phyloP scores from a whole-genome alignment of 2,329 filamentous ascomycete species.

The Neodidymelliopsis sp. region DNA sequence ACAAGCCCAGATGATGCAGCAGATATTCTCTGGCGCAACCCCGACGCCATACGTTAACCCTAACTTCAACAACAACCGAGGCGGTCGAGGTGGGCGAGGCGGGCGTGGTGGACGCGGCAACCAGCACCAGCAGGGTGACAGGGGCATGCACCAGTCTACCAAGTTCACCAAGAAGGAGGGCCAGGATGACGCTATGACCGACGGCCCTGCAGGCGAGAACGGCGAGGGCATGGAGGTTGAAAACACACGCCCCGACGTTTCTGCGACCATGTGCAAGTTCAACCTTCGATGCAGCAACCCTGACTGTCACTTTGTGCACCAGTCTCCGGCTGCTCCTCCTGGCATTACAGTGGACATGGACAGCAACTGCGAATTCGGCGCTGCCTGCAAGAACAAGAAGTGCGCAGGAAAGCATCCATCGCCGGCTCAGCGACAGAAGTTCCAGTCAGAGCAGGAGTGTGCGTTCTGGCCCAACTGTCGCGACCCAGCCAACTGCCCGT shows the following conservation, averaged over 20 bases:
- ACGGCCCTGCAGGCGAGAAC: slow-evolving; percentile 46
- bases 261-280: slow-evolving; percentile 82
- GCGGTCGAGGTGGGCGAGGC: slow-evolving; percentile 30
- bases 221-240: slow-evolving; percentile 67
- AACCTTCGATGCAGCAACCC: slow-evolving; percentile 88
- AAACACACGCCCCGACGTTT: slow-evolving; percentile 65
- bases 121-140: slow-evolving; percentile 38
- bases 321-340: slow-evolving; percentile 86
- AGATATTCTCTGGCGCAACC: slow-evolving; percentile 48
- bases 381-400: slow-evolving; percentile 94
- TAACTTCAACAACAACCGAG: slow-evolving; percentile 55
- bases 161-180: slow-evolving; percentile 59
- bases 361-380: slow-evolving; percentile 84
- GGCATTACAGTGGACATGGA: slow-evolving; percentile 78
- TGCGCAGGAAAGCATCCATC: slow-evolving; percentile 92
- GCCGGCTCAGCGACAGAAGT: slow-evolving; percentile 78
- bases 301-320: slow-evolving; percentile 92
- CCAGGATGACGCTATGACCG: slow-evolving; percentile 50
- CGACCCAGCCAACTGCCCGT: slow-evolving; percentile 79
- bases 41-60: slow-evolving; percentile 62
- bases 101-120: slow-evolving; percentile 62
- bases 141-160: slow-evolving; percentile 60
- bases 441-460: slow-evolving; percentile 86
- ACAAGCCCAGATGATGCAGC: slow-evolving; percentile 68
- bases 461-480: slow-evolving; percentile 92